phyloP scores from a whole-genome alignment of 202 grass and related monocot genomes.

The Sporobolus alterniflorus region DNA sequence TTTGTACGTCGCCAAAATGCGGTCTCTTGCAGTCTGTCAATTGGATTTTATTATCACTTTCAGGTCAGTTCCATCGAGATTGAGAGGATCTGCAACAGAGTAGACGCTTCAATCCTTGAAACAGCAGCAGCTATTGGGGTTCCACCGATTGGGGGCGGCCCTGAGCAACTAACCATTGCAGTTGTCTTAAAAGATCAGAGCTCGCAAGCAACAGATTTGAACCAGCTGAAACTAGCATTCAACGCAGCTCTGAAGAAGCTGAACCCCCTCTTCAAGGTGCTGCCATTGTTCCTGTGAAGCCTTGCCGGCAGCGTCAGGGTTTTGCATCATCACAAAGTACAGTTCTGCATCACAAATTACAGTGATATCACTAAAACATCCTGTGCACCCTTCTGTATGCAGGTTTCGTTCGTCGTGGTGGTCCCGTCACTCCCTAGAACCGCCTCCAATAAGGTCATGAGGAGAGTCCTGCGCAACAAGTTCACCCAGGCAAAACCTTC shows the following conservation, averaged over 20 bases:
- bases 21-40: neutral
- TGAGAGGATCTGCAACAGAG: constrained; percentile 88
- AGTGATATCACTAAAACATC: neutral
- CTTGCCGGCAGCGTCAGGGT: neutral
- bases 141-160: constrained; percentile 81
- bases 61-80: constrained; percentile 95
- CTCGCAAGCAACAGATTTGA: constrained; percentile 50
- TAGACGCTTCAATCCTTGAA: constrained; percentile 73
- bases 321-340: neutral
- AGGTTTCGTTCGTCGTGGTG: constrained; percentile 79
- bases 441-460: constrained; percentile 95
- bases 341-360: neutral
- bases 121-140: constrained; percentile 89
- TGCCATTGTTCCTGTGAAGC: neutral
- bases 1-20: neutral
- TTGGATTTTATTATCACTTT: constrained; percentile 15
- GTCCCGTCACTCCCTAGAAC: constrained; percentile 85
- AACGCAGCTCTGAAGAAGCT: constrained; percentile 86
- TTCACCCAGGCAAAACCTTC: constrained; percentile 64
- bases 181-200: constrained; percentile 77
- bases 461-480: constrained; percentile 84
- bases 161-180: constrained; percentile 84
- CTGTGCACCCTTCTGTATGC: neutral
- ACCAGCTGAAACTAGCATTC: constrained; percentile 69
- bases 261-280: constrained; percentile 95